Conservation (phyloP, 441 rosid species). For the Biscutella laevigata region DNA sequence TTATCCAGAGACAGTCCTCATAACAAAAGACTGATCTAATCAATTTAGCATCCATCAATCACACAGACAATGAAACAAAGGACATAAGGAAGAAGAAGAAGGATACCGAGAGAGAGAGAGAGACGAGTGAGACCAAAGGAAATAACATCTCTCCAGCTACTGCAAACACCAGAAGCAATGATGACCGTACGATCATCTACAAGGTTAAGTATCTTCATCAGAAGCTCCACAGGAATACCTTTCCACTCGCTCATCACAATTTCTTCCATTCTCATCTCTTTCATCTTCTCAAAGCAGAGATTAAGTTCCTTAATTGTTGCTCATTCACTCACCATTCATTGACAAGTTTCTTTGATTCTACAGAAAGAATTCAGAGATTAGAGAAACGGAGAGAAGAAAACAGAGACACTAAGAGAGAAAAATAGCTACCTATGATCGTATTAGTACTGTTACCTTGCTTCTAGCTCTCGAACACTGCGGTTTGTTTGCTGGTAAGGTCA, state of each 20-base stretch:
- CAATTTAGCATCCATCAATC: too few species aligned
- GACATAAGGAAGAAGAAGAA: neutral
- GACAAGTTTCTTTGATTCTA: conserved; percentile 19
- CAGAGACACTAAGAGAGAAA: too few species aligned
- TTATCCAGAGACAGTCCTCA: too few species aligned
- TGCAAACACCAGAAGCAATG: conserved; percentile 72
- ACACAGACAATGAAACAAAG: conserved; percentile 1
- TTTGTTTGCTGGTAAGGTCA: conserved; percentile 87
- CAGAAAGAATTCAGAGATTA: too few species aligned
- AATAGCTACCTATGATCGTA: too few species aligned
- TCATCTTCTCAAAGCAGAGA: conserved; percentile 32
- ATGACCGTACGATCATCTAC: conserved; percentile 76
- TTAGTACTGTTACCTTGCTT: conserved; percentile 71
- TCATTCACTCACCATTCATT: conserved; percentile 19
- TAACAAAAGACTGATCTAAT: too few species aligned
- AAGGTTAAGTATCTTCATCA: conserved; percentile 56
- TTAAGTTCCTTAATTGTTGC: neutral
- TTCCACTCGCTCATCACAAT: conserved; percentile 57
- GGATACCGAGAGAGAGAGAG: conserved; percentile 67
- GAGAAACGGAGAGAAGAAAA: too few species aligned
- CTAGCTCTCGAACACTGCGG: conserved; percentile 82
- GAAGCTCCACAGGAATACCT: conserved; percentile 79
- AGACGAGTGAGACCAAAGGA: conserved; percentile 72
- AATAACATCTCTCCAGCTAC: conserved; percentile 87
- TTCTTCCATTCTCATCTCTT: conserved; percentile 36